Conservation (phyloP, 2,329 filamentous ascomycete genomes). For the Paramyrothecium roridum region DNA sequence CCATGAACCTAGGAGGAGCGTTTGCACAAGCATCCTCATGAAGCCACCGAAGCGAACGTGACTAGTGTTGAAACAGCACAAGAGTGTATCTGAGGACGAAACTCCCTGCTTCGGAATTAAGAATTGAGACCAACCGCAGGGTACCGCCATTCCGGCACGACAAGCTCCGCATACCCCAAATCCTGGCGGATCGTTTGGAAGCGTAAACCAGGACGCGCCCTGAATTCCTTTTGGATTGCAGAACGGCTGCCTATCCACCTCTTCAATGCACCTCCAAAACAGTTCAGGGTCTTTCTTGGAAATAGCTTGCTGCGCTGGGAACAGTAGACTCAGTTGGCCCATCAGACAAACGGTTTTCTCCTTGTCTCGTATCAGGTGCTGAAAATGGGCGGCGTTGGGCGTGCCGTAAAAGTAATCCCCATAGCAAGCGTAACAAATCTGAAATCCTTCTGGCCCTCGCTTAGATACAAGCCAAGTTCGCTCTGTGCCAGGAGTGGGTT, state of each 20-base stretch:
- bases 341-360: slow-evolving; percentile 21
- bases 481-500: slow-evolving; percentile 13
- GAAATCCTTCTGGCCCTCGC: slow-evolving; percentile 15
- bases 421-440: slow-evolving; percentile 34
- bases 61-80: slow-evolving; percentile 30
- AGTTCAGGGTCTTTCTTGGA: slow-evolving; percentile 22
- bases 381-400: slow-evolving; percentile 19
- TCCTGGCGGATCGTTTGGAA: slow-evolving; percentile 22
- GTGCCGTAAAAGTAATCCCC: slow-evolving; percentile 29
- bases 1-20: slow-evolving; percentile 21
- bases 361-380: slow-evolving; percentile 15
- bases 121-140: slow-evolving; percentile 22
- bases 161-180: slow-evolving; percentile 35
- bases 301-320: slow-evolving; percentile 25
- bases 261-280: slow-evolving; percentile 29
- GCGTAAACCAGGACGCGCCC: slow-evolving; percentile 28
- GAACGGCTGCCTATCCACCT: slow-evolving; percentile 20
- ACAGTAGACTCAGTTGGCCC: slow-evolving; percentile 23
- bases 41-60: slow-evolving; percentile 22
- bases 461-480: slow-evolving; percentile 29
- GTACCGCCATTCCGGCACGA: slow-evolving; percentile 24
- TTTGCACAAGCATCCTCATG: slow-evolving; percentile 17
- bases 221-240: slow-evolving; percentile 27
- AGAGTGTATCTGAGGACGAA: slow-evolving; percentile 10
- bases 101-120: slow-evolving; percentile 21